These are phyloP conservation scores for Curvularia sp. DNA, from an alignment of 2,329 filamentous ascomycete genomes.

Conservation along the genomic window DNA sequence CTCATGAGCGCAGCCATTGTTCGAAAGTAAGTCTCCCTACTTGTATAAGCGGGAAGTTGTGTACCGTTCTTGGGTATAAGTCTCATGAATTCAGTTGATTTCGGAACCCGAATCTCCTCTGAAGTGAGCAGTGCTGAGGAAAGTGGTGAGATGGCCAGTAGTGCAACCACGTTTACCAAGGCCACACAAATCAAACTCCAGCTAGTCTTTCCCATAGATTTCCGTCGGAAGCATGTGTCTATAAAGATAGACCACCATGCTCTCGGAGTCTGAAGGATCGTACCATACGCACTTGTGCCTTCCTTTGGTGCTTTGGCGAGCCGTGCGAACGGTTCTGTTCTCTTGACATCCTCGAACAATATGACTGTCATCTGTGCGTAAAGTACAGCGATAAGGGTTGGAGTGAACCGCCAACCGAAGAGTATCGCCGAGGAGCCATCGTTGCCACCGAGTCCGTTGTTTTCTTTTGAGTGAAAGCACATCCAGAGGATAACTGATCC, in stretches of 20 bases:
- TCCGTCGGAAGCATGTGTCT: neutral
- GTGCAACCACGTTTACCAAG: neutral
- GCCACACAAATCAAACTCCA: neutral
- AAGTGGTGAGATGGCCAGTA: neutral
- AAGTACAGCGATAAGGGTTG: slow-evolving; percentile 30
- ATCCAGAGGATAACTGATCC: slow-evolving; percentile 14
- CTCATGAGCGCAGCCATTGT: neutral
- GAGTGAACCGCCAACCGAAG: slow-evolving; percentile 35
- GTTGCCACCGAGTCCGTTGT: slow-evolving; percentile 25
- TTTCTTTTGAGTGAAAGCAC: slow-evolving; percentile 16
- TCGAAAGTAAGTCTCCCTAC: neutral
- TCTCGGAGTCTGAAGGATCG: neutral
- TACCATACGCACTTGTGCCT: neutral
- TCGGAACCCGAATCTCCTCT: neutral
- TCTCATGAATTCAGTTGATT: neutral
- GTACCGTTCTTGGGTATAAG: neutral
- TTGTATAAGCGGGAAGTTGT: neutral
- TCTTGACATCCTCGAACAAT: neutral
- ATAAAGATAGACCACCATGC: neutral
- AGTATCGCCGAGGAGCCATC: slow-evolving; percentile 46
- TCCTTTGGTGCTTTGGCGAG: neutral
- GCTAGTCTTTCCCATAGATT: neutral
- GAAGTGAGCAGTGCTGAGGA: neutral
- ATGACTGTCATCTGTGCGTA: neutral
- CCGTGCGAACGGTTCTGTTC: neutral